Percentiles rank a stretch among this genome's conserved stretches.
These are phyloP conservation scores for Secale cereale DNA, from an alignment of 176 grass and related monocot genomes.

Conservation along the genomic window DNA sequence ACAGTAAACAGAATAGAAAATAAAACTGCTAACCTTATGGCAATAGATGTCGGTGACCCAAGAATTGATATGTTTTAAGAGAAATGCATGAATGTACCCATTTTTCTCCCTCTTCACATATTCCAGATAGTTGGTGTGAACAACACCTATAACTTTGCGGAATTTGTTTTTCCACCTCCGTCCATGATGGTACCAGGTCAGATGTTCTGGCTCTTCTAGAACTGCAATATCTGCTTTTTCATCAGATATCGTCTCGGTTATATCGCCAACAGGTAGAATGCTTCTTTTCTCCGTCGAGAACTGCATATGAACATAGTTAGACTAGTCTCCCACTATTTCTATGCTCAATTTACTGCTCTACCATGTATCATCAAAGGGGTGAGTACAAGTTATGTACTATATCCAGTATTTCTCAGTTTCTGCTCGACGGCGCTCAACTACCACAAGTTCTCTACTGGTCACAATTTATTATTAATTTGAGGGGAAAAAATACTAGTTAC, in stretches of 20 bases:
- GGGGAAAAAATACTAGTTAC: not conserved
- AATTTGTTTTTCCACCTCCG: conserved; percentile 96
- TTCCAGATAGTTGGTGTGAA: conserved; percentile 95
- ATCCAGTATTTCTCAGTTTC: not conserved
- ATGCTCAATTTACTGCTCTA: not conserved
- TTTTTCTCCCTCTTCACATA: conserved; percentile 97
- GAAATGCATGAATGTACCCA: conserved; percentile 78
- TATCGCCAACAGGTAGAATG: conserved; percentile 95
- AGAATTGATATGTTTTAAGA: conserved; percentile 87
- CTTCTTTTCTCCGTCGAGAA: conserved; percentile 94
- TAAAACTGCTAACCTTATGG: conserved; percentile 74
- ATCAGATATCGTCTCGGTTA: conserved; percentile 80
- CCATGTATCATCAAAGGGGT: not conserved
- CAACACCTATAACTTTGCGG: conserved; percentile 77
- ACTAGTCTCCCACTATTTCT: not conserved
- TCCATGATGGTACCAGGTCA: conserved; percentile 99
- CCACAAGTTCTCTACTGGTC: not conserved
- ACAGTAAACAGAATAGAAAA: not conserved
- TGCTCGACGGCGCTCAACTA: not conserved
- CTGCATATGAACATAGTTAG: conserved; percentile 26
- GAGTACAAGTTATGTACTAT: not conserved
- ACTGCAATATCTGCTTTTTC: conserved; percentile 84
- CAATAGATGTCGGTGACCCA: conserved; percentile 95
- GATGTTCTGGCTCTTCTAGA: conserved; percentile 97
- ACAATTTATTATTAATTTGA: not conserved